These are phyloP conservation scores for Stereocaulon alpinum DNA, from an alignment of 495 filamentous ascomycete genomes.

Conservation along the genomic window DNA sequence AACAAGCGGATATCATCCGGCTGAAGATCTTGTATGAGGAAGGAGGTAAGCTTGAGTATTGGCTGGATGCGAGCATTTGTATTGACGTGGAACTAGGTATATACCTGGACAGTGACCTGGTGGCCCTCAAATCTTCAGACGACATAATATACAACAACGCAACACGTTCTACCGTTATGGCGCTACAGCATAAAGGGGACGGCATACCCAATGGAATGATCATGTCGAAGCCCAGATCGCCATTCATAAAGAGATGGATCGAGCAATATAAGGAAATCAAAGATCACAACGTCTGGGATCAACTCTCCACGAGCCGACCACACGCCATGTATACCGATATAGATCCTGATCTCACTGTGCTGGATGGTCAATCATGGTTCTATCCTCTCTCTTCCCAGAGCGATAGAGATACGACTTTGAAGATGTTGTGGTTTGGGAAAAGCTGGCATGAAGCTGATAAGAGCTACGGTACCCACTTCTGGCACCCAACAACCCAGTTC, in stretches of 20 bases:
- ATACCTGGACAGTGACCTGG: conserved; percentile 9
- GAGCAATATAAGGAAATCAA: conserved; percentile 3
- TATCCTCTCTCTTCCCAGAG: conserved; percentile 5
- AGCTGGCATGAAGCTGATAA: conserved; percentile 10
- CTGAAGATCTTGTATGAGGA: conserved; percentile 11
- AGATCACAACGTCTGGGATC: neutral
- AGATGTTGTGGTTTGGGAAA: conserved; percentile 14
- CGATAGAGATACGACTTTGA: conserved; percentile 7
- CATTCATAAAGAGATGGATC: conserved; percentile 9
- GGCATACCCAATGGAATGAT: conserved; percentile 12
- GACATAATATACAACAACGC: neutral
- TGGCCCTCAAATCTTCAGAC: conserved; percentile 7
- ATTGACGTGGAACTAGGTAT: neutral
- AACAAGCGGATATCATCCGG: neutral
- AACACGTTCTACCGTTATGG: conserved; percentile 6
- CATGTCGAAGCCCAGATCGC: conserved; percentile 10
- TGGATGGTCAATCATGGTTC: conserved; percentile 9
- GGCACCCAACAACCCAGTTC: conserved; percentile 6
- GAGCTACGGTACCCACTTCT: conserved; percentile 12
- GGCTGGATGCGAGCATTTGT: neutral
- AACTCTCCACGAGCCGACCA: conserved; percentile 4
- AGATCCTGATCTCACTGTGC: conserved; percentile 5
- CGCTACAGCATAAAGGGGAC: neutral
- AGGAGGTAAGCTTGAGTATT: neutral
- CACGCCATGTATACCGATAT: neutral